Evolutionary conservation across 345 rosid species (phyloP).

Genomic region (Eucalyptus polyanthemos): DNA sequence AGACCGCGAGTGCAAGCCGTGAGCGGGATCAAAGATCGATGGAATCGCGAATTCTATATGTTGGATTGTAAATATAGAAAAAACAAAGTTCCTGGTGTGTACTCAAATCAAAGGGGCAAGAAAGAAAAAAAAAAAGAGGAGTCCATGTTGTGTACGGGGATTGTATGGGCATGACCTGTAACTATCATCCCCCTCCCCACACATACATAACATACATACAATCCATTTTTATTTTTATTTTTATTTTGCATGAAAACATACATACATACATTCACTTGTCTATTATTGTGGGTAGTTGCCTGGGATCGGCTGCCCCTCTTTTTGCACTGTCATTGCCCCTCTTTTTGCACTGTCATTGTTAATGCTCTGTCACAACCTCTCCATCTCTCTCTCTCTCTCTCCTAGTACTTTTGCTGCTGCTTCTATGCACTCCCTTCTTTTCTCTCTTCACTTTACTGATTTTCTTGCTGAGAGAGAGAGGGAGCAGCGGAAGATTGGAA

Average conservation of each 20-base stretch:
- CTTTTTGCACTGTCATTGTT: not conserved
- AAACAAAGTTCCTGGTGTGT: not conserved
- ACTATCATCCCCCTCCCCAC: not conserved
- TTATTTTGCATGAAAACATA: no score
- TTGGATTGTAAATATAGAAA: not conserved
- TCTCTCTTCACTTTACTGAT: not conserved
- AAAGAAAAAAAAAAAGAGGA: not conserved
- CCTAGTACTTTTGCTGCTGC: not conserved
- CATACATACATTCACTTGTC: not conserved
- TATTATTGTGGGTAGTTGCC: not conserved
- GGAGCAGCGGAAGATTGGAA: not conserved
- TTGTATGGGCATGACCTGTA: not conserved
- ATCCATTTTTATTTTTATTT: no score
- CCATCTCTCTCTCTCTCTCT: not conserved
- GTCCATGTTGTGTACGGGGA: not conserved
- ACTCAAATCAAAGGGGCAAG: not conserved
- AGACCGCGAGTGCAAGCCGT: not conserved
- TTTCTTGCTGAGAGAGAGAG: not conserved
- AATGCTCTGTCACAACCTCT: not conserved
- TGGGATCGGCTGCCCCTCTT: not conserved
- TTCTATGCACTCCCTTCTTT: not conserved
- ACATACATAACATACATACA: not conserved
- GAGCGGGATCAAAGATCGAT: not conserved
- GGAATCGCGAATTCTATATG: not conserved
- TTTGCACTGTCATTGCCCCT: not conserved